phyloP scores from a whole-genome alignment of 106 monocot species.

The Ottelia alismoides region DNA sequence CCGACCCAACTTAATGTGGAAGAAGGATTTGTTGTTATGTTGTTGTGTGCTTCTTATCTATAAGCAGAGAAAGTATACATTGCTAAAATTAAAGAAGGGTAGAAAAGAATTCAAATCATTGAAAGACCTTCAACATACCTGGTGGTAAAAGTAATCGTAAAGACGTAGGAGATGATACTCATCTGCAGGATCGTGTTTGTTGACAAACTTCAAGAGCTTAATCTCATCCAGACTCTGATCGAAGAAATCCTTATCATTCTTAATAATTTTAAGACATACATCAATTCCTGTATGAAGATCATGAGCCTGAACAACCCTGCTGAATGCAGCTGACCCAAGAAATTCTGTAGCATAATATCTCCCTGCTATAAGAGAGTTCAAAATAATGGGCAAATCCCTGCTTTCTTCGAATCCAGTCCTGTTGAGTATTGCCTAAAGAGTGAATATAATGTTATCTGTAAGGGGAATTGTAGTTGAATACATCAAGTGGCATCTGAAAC shows the following conservation, averaged over 20 bases:
- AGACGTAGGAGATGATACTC: constrained; percentile 88
- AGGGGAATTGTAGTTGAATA: too few relatives aligned
- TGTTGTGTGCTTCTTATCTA: too few relatives aligned
- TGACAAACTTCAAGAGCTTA: constrained; percentile 95
- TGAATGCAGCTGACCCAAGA: constrained; percentile 96
- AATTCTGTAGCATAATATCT: constrained; percentile 97
- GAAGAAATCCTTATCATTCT: constrained; percentile 99
- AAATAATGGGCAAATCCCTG: constrained; percentile 89
- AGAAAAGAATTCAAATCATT: too few relatives aligned
- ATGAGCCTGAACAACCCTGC: constrained; percentile 99
- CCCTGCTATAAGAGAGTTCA: constrained; percentile 95
- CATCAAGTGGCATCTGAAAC: too few relatives aligned
- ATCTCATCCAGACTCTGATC: constrained; percentile 99
- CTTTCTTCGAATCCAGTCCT: constrained; percentile 99
- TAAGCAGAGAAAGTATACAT: too few relatives aligned
- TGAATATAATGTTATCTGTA: too few relatives aligned
- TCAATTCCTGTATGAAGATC: constrained; percentile 99
- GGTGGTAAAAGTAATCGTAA: constrained; percentile 97
- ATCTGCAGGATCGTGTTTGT: constrained; percentile 96
- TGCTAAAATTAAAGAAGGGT: too few relatives aligned
- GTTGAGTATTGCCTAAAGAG: neutral
- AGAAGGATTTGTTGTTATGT: too few relatives aligned
- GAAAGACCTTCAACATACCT: too few relatives aligned
- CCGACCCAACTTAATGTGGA: too few relatives aligned
- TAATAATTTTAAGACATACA: constrained; percentile 98